A percentile compares a stretch with the other conserved stretches of the same genome.
Conservation (phyloP, 1,139 yeast species). For the Geotrichum cucujoidarum region DNA sequence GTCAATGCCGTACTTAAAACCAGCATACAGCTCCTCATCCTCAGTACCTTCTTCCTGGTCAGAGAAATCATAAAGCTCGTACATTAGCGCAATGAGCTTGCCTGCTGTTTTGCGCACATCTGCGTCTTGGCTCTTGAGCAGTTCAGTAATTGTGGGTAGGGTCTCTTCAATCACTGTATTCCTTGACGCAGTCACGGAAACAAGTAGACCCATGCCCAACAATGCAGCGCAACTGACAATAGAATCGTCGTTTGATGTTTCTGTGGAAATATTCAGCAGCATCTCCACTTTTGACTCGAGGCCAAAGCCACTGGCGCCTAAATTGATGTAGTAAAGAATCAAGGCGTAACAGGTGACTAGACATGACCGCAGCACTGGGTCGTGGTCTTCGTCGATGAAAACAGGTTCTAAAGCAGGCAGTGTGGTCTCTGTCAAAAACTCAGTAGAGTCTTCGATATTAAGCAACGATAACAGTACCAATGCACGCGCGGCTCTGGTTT, state of each 20-base stretch:
- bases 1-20: slow-evolving; percentile 42
- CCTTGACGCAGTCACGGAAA: slow-evolving; percentile 18
- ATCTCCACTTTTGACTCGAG: slow-evolving; percentile 31
- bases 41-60: slow-evolving; percentile 37
- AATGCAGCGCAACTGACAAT: slow-evolving; percentile 33
- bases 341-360: slow-evolving; percentile 31
- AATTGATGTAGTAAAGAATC: slow-evolving; percentile 32
- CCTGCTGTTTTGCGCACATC: slow-evolving; percentile 47
- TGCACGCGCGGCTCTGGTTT: slow-evolving; percentile 32
- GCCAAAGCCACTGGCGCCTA: slow-evolving; percentile 37
- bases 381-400: slow-evolving; percentile 19
- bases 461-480: slow-evolving; percentile 30
- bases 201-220: slow-evolving; percentile 34
- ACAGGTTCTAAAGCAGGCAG: slow-evolving; percentile 24
- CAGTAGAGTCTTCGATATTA: slow-evolving; percentile 30
- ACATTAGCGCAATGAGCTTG: slow-evolving; percentile 56
- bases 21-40: slow-evolving; percentile 37
- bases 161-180: slow-evolving; percentile 31
- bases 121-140: slow-evolving; percentile 27
- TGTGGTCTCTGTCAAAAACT: slow-evolving; percentile 22
- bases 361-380: slow-evolving; percentile 27
- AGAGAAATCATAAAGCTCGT: slow-evolving; percentile 52
- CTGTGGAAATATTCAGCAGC: slow-evolving; percentile 34
- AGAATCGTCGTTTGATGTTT: slow-evolving; percentile 27
- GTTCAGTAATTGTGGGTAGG: slow-evolving; percentile 30